Base-by-base conservation (phyloP, 2,329 filamentous ascomycete genomes). In the Fusarium musae region DNA sequence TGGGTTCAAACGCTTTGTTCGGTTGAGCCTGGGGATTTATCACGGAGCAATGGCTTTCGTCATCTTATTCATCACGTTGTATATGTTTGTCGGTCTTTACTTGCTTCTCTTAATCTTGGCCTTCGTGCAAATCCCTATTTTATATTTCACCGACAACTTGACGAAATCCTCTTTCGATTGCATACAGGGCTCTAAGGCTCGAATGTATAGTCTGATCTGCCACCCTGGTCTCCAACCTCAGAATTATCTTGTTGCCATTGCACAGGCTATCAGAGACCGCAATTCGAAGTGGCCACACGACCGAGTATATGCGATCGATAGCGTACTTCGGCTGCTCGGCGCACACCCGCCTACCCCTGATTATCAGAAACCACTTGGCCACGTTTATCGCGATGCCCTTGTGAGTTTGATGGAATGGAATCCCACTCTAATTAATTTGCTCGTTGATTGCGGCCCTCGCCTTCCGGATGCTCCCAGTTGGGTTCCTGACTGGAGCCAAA, bases 111-210 rank as follows among this genome's bases (percentile, higher is more conserved):
- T 37, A 23, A 23, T 23, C 23, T 23, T 23, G 8, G 36, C 30
- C 32, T 13, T 32, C 32, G 4, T 17, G 3, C 3, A 1, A 9
- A 15, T n/a, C 9, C 8, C 13, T 16, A 2, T 7, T 7, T 2
- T 8, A 1, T 43, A 43, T 26, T 19, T 44, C 42, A 26, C 3
- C 0, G 4, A 19, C 9, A 6, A 6, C 7, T 3, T 26, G 10
- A 9, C 7, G 7, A 26, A 19, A 4, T 13, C 0, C 7, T 13
- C 8, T 19, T 46, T 6, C 4, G 17, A 46, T 0, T 28, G 8
- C 23, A 28, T 28, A 0, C 17, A 10, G 0, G 26, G 17, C 0
- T 7, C 9, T 3, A 15, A 46, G 3, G 5, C 26, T 21, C 26
- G 26, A 28, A 46, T 28, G 26, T 28, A 28, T 12, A 28, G 44